These are phyloP conservation scores for Nothopassalora personata DNA, from an alignment of 2,329 filamentous ascomycete genomes.

Conservation along the genomic window DNA sequence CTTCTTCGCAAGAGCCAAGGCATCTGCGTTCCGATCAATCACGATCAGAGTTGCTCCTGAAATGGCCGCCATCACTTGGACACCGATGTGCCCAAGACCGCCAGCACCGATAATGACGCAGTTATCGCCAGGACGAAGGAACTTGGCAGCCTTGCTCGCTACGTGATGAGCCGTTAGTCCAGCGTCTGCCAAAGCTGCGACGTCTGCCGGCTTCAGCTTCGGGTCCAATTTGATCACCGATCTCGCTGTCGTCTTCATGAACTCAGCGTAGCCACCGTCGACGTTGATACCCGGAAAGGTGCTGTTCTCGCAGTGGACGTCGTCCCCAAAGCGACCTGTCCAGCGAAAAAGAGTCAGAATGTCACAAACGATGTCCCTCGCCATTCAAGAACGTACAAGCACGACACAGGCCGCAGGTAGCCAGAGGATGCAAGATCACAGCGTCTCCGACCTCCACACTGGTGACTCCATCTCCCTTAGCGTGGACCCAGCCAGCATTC, in stretches of 20 bases:
- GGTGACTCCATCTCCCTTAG: conserved; percentile 19
- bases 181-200: conserved; percentile 25
- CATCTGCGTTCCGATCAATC: conserved; percentile 22
- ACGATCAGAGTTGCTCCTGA: conserved; percentile 24
- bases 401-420: conserved; percentile 24
- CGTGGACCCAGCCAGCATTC: conserved; percentile 25
- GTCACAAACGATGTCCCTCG: neutral
- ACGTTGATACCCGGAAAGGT: conserved; percentile 24
- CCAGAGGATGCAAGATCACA: conserved; percentile 24
- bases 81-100: conserved; percentile 23
- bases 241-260: conserved; percentile 24
- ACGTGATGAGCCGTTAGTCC: conserved; percentile 26
- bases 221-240: conserved; percentile 25
- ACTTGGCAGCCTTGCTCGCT: conserved; percentile 20
- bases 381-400: conserved; percentile 9
- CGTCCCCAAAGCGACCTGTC: conserved; percentile 20
- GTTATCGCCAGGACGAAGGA: conserved; percentile 22
- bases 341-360: neutral
- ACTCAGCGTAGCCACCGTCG: conserved; percentile 26
- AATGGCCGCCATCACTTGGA: conserved; percentile 26
- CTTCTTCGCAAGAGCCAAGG: conserved; percentile 23
- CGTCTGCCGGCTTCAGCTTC: conserved; percentile 23
- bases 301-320: conserved; percentile 24
- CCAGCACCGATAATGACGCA: conserved; percentile 26
- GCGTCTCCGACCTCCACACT: conserved; percentile 20